phyloP scores from a whole-genome alignment of 1,284 basidiomycete genomes.

The Ceratorhiza oryzae-sativae region DNA sequence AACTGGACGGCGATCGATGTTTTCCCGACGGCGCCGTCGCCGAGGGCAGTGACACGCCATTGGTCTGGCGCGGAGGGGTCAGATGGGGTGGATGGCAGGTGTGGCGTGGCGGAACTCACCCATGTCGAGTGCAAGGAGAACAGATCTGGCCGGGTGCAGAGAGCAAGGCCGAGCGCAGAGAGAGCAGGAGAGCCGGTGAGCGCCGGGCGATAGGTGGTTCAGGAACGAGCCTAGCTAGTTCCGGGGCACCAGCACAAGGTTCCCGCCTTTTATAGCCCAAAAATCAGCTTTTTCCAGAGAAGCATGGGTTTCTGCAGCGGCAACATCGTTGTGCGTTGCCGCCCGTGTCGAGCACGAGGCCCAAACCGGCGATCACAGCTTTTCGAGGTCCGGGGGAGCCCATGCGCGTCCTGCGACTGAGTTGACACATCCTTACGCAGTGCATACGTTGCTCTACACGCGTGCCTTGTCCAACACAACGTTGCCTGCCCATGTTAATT shows the following conservation, averaged over 20 bases:
- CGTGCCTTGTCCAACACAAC: neutral
- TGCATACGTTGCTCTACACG: neutral
- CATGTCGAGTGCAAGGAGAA: conserved; percentile 6
- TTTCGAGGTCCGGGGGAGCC: neutral
- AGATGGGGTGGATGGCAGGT: neutral
- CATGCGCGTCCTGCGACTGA: conserved; percentile 8
- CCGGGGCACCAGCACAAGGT: conserved; percentile 23
- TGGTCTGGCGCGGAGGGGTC: conserved; percentile 4
- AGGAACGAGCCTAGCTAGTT: conserved; percentile 28
- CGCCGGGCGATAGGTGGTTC: conserved; percentile 26
- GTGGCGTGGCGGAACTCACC: conserved; percentile 4
- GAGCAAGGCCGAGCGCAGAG: no score
- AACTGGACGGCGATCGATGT: conserved; percentile 40
- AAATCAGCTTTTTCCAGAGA: neutral
- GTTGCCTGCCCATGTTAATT: neutral
- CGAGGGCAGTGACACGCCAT: conserved; percentile 40
- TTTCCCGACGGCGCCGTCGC: conserved; percentile 41
- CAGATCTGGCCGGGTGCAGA: neutral
- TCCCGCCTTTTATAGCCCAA: conserved; percentile 13
- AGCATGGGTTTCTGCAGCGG: conserved; percentile 5
- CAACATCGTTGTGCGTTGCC: conserved; percentile 8
- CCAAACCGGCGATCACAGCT: neutral
- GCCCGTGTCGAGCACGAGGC: conserved; percentile 3
- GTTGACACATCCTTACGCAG: conserved; percentile 27
- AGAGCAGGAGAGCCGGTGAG: conserved; percentile 13